A percentile compares a stretch with the other conserved stretches of the same genome.
Evolutionary conservation across 2,329 filamentous ascomycete species (phyloP).

Genomic region (Colletotrichum ledebouriae): DNA sequence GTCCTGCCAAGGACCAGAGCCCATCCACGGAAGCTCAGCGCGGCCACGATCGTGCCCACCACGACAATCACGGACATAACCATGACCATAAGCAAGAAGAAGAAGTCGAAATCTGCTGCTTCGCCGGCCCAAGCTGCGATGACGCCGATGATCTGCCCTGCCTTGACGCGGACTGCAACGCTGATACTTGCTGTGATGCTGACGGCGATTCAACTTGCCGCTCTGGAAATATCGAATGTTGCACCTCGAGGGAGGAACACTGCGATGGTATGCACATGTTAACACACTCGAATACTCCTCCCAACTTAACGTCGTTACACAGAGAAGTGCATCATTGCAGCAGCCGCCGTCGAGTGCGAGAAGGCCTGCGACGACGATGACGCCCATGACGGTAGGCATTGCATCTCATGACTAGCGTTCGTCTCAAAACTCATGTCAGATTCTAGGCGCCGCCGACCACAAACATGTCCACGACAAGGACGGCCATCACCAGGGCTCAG

Average conservation of each 20-base stretch:
- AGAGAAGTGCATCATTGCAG: slow-evolving; percentile 52
- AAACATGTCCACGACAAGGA: slow-evolving; percentile 48
- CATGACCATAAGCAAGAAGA: background rate
- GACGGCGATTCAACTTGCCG: slow-evolving; percentile 36
- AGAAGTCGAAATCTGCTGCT: slow-evolving; percentile 14
- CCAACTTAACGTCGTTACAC: slow-evolving; percentile 13
- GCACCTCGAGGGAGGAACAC: slow-evolving; percentile 46
- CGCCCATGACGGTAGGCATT: slow-evolving; percentile 45
- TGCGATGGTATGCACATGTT: slow-evolving; percentile 45
- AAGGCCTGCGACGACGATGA: slow-evolving; percentile 47
- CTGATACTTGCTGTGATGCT: slow-evolving; percentile 42
- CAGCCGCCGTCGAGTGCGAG: slow-evolving; percentile 50
- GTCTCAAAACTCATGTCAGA: slow-evolving; percentile 16
- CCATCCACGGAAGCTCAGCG: slow-evolving; percentile 11
- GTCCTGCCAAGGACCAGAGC: slow-evolving; percentile 24
- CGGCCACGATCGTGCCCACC: slow-evolving; percentile 21
- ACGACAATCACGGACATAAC: slow-evolving; percentile 11
- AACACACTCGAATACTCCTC: background rate
- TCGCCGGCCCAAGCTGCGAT: slow-evolving; percentile 18
- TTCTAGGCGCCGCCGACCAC: slow-evolving; percentile 43
- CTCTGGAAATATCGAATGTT: slow-evolving; percentile 46
- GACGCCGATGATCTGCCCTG: slow-evolving; percentile 17
- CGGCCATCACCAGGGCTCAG: slow-evolving; percentile 46
- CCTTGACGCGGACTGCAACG: slow-evolving; percentile 34
- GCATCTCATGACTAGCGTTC: slow-evolving; percentile 6